phyloP scores from a whole-genome alignment of 2,329 filamentous ascomycete genomes.

The Arthroderma uncinatum region DNA sequence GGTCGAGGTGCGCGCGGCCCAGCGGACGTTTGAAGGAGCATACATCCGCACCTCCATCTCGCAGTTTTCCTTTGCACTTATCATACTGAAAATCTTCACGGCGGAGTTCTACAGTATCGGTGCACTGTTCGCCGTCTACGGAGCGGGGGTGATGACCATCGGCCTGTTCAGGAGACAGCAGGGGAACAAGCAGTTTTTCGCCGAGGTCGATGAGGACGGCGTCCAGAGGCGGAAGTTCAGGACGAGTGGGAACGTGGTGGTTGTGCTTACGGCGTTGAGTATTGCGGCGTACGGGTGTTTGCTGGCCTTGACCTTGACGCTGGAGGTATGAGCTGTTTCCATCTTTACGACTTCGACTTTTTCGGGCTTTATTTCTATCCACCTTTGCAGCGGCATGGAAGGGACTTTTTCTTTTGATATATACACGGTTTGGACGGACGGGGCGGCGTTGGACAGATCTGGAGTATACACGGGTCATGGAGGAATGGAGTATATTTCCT shows the following conservation, averaged over 20 bases:
- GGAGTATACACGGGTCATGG: neutral
- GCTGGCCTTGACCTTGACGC: conserved; percentile 47
- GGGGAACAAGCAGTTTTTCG: conserved; percentile 88
- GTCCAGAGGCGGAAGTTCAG: conserved; percentile 51
- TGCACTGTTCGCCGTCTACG: conserved; percentile 89
- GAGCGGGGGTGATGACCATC: conserved; percentile 69
- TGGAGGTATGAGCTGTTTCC: conserved; percentile 10
- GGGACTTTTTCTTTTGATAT: neutral
- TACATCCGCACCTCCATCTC: conserved; percentile 91
- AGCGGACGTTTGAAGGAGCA: conserved; percentile 92
- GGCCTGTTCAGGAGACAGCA: conserved; percentile 78
- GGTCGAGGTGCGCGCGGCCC: conserved; percentile 86
- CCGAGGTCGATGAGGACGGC: conserved; percentile 45
- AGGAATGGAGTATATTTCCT: neutral
- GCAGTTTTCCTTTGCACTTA: conserved; percentile 88
- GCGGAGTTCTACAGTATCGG: conserved; percentile 93
- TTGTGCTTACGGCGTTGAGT: conserved; percentile 51
- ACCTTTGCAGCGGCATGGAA: neutral
- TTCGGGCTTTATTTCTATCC: neutral
- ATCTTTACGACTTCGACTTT: neutral
- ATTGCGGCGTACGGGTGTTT: conserved; percentile 51
- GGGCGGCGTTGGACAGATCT: neutral
- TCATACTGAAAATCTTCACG: conserved; percentile 94
- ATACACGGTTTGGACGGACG: neutral
- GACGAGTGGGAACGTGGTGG: conserved; percentile 55